A percentile compares a stretch with the other conserved stretches of the same genome.
Evolutionary conservation across 495 filamentous ascomycete genomes (phyloP).

Genomic region (Baudoinia panamericana): DNA sequence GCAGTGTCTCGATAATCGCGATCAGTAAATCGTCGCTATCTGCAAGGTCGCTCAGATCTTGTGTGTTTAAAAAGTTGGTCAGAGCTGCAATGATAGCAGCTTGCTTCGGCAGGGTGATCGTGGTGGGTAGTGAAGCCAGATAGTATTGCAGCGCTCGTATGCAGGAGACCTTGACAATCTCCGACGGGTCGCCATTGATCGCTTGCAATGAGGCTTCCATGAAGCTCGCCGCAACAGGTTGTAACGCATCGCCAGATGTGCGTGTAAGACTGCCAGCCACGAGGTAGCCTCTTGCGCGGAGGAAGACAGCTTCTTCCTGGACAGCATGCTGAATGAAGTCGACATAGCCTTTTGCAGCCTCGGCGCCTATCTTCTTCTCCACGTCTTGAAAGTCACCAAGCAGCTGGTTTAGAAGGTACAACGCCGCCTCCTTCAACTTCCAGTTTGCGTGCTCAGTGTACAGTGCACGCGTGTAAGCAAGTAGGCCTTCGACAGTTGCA

Average conservation of each 20-base stretch:
- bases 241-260: conserved; percentile 41
- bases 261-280: conserved; percentile 60
- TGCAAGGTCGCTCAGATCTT: conserved; percentile 67
- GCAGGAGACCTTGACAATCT: conserved; percentile 82
- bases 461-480: conserved; percentile 55
- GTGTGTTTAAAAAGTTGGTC: conserved; percentile 58
- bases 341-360: conserved; percentile 56
- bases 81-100: conserved; percentile 59
- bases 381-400: conserved; percentile 70
- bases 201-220: conserved; percentile 63
- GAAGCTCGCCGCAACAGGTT: conserved; percentile 44
- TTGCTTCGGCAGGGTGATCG: conserved; percentile 50
- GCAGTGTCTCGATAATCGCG: conserved; percentile 75
- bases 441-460: conserved; percentile 40
- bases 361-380: conserved; percentile 47
- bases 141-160: conserved; percentile 82
- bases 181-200: conserved; percentile 59
- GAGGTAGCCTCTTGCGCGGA: conserved; percentile 74
- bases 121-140: conserved; percentile 43
- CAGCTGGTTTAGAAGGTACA: conserved; percentile 71
- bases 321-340: conserved; percentile 69
- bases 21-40: conserved; percentile 86
- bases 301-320: conserved; percentile 50
- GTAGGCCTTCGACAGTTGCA: conserved; percentile 57
- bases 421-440: conserved; percentile 60